Conservation (phyloP, 345 rosid species). For the Citrus sp. region DNA sequence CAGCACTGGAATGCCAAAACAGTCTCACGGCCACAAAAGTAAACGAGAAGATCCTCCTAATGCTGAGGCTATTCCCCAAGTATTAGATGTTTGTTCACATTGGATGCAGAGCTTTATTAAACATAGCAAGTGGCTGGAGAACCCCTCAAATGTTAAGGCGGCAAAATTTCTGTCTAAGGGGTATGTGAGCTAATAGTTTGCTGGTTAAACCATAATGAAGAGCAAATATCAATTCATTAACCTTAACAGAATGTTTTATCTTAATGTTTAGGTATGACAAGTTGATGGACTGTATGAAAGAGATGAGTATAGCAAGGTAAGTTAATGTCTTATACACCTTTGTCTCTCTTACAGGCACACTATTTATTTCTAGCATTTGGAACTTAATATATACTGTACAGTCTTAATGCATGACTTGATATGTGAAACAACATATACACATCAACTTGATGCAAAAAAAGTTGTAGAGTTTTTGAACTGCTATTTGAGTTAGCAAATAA, state of each 20-base stretch:
- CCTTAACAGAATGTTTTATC: conserved; percentile 10
- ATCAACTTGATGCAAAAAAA: not conserved
- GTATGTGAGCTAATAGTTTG: conserved; percentile 36
- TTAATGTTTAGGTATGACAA: conserved; percentile 64
- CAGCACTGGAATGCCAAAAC: conserved; percentile 30
- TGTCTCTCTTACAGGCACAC: not conserved
- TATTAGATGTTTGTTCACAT: conserved; percentile 77
- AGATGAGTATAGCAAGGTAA: conserved; percentile 61
- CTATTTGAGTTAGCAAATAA: not conserved
- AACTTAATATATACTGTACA: not conserved
- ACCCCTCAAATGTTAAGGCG: conserved; percentile 83
- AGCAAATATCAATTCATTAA: not conserved
- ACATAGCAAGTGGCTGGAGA: conserved; percentile 93
- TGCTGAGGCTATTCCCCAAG: conserved; percentile 67
- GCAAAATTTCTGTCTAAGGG: conserved; percentile 82
- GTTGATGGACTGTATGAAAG: conserved; percentile 69
- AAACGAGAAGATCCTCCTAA: conserved; percentile 62
- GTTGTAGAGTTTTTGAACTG: not conserved
- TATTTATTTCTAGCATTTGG: not conserved
- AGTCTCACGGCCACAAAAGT: conserved; percentile 54
- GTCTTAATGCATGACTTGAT: not conserved
- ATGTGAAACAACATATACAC: not conserved
- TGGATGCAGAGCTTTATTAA: conserved; percentile 95
- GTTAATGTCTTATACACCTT: conserved; percentile 20
- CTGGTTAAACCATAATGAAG: not conserved